These are phyloP conservation scores for Rhynchospora pubera DNA, from an alignment of 176 grass and related monocot species.

Conservation along the genomic window DNA sequence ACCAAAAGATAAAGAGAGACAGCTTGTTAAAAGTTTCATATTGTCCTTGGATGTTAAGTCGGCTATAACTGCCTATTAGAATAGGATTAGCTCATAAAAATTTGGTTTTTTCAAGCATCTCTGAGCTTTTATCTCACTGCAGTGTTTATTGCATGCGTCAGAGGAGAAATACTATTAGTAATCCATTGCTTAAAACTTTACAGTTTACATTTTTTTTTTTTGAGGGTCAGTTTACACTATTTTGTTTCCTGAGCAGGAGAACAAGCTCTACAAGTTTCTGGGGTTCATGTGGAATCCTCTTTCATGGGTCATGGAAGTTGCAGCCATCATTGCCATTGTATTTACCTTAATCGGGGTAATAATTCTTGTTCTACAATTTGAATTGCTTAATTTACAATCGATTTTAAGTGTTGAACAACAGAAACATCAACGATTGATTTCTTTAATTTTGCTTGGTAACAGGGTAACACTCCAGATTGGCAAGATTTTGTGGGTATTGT, in stretches of 20 bases:
- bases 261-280: slow-evolving; percentile 66
- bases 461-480: slow-evolving; percentile 67
- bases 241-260: slow-evolving; percentile 36
- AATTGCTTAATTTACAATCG: neutral
- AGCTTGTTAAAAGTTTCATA: too few species aligned
- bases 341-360: slow-evolving; percentile 54
- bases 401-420: neutral
- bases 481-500: slow-evolving; percentile 80
- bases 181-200: neutral
- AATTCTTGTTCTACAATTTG: neutral
- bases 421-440: neutral
- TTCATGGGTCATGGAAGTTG: slow-evolving; percentile 88
- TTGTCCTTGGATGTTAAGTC: too few species aligned
- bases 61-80: too few species aligned
- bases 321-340: slow-evolving; percentile 67
- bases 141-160: neutral
- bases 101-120: too few species aligned
- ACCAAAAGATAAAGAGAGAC: too few species aligned
- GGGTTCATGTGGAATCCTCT: slow-evolving; percentile 98
- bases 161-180: neutral
- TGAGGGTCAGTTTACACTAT: too few species aligned
- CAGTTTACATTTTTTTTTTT: neutral
- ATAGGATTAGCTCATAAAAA: too few species aligned
- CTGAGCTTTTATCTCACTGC: too few species aligned
- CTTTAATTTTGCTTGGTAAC: slow-evolving; percentile 1